A percentile compares a stretch with the other conserved stretches of the same genome.
These are phyloP conservation scores for Ceratocystis huliohia DNA, from an alignment of 2,329 filamentous ascomycete genomes.

Conservation along the genomic window DNA sequence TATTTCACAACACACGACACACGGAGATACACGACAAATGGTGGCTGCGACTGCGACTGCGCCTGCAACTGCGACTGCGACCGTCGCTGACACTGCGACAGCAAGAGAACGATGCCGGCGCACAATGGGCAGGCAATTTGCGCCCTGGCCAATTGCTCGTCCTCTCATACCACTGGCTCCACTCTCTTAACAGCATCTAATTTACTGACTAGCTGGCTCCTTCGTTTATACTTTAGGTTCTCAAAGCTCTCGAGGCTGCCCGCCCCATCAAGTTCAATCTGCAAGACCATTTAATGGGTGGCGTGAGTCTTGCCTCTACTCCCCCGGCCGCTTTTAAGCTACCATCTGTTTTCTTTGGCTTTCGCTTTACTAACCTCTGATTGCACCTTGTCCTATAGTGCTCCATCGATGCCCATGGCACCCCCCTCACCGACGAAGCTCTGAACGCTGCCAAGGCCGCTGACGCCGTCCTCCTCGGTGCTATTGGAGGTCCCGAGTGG, in stretches of 20 bases:
- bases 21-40: background rate
- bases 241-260: conserved; percentile 63
- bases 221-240: conserved; percentile 40
- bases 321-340: background rate
- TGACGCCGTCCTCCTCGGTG: conserved; percentile 81
- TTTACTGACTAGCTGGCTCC: background rate
- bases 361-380: background rate
- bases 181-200: background rate
- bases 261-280: conserved; percentile 71
- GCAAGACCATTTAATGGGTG: conserved; percentile 78
- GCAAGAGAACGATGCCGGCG: too few relatives aligned
- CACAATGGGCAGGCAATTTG: too few relatives aligned
- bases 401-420: conserved; percentile 74
- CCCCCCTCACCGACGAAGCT: conserved; percentile 68
- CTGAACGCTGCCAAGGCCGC: conserved; percentile 71
- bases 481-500: conserved; percentile 95
- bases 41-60: background rate
- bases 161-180: background rate
- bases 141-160: too few relatives aligned
- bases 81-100: background rate
- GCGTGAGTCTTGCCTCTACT: conserved; percentile 47
- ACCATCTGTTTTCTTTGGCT: background rate
- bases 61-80: background rate
- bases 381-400: conserved; percentile 39
- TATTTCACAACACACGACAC: background rate